Percentiles rank a stretch among this genome's conserved stretches.
Evolutionary conservation across 495 filamentous ascomycete genomes (phyloP).

Genomic region (Articulospora tetracladia): DNA sequence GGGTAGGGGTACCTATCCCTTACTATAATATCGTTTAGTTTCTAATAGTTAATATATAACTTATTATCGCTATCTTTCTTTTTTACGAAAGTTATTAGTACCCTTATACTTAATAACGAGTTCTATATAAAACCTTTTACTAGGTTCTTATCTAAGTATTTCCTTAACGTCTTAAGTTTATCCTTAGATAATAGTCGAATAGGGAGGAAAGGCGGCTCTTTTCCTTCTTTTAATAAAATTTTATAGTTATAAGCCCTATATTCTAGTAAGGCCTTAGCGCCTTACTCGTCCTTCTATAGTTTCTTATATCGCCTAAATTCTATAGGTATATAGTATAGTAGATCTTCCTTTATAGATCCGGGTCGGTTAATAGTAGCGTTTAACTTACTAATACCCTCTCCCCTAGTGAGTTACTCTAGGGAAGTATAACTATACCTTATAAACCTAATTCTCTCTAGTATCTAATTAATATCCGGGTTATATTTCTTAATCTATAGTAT

Average conservation of each 20-base stretch:
- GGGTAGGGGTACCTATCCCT: conserved; percentile 42
- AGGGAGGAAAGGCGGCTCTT: background rate
- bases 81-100: background rate
- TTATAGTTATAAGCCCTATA: background rate
- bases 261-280: background rate
- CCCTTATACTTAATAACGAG: background rate
- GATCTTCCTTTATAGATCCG: too few relatives aligned
- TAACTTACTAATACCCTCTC: too few relatives aligned
- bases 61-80: conserved; percentile 27
- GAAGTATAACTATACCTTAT: too few relatives aligned
- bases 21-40: conserved; percentile 36
- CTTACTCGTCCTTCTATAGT: background rate
- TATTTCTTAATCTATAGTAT: too few relatives aligned
- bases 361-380: background rate
- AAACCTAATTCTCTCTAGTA: too few relatives aligned
- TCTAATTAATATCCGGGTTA: too few relatives aligned
- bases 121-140: conserved; percentile 1
- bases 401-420: too few relatives aligned
- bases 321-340: background rate
- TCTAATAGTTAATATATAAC: conserved; percentile 43
- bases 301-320: background rate
- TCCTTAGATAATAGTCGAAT: background rate
- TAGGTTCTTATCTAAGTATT: conserved; percentile 1
- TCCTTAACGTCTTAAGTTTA: background rate
- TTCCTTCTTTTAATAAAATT: background rate